phyloP scores from a whole-genome alignment of 2,329 filamentous ascomycete genomes.

The Colletotrichum acutatum region DNA sequence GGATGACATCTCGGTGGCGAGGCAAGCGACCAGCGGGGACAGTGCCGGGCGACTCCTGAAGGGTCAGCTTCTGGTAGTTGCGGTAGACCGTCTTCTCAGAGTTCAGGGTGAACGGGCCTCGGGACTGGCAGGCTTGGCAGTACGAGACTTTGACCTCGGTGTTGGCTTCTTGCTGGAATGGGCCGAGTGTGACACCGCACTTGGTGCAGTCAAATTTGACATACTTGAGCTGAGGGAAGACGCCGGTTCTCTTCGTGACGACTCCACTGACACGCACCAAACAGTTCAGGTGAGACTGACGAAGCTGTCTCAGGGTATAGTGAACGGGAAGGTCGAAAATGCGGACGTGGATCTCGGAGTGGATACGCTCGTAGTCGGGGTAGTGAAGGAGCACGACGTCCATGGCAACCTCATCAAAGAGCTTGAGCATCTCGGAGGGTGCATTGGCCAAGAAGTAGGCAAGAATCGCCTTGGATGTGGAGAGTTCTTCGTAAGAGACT shows the following conservation, averaged over 20 bases:
- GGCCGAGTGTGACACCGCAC: constrained; percentile 90
- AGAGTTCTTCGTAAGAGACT: constrained; percentile 93
- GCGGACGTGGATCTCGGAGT: constrained; percentile 96
- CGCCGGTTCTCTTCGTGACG: constrained; percentile 91
- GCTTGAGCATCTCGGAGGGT: constrained; percentile 91
- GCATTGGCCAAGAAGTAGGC: constrained; percentile 97
- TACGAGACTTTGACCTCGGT: constrained; percentile 96
- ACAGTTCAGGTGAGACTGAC: constrained; percentile 96
- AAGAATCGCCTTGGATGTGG: constrained; percentile 89
- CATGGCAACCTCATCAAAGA: constrained; percentile 97
- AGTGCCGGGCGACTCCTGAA: constrained; percentile 96
- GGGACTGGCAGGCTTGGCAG: constrained; percentile 95
- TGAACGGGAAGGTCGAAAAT: constrained; percentile 95
- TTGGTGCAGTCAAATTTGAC: constrained; percentile 98
- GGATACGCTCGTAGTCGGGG: constrained; percentile 96
- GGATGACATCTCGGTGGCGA: constrained; percentile 91
- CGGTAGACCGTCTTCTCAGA: constrained; percentile 98
- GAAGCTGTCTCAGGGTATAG: constrained; percentile 93
- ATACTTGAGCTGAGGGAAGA: constrained; percentile 98
- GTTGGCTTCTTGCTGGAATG: constrained; percentile 97
- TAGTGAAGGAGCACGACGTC: constrained; percentile 96
- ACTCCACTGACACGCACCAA: constrained; percentile 94
- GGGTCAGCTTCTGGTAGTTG: constrained; percentile 97
- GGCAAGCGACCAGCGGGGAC: constrained; percentile 95
- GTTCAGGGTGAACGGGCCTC: constrained; percentile 94